Percentiles rank a stretch among this genome's conserved stretches.
Evolutionary conservation across 1,284 basidiomycete genomes (phyloP).

Genomic region (Golubevia sp.): DNA sequence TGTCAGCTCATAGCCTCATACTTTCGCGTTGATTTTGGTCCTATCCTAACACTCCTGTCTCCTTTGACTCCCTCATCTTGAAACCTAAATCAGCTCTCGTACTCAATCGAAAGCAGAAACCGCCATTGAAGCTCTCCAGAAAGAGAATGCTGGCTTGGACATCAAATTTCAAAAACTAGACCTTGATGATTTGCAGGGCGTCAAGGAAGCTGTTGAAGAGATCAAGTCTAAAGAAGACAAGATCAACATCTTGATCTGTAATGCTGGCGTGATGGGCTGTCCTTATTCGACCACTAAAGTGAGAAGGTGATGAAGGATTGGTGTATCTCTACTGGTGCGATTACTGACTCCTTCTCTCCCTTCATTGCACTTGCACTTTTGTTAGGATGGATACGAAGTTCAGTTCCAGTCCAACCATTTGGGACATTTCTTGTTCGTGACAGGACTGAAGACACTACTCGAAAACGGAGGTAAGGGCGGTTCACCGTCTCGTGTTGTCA

Average conservation of each 20-base stretch:
- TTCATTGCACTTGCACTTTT: too few species aligned
- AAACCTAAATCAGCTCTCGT: slow-evolving; percentile 35
- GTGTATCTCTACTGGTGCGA: too few species aligned
- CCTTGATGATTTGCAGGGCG: slow-evolving; percentile 30
- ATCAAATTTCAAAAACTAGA: slow-evolving; percentile 38
- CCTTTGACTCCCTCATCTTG: neutral
- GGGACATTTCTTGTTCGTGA: slow-evolving; percentile 13
- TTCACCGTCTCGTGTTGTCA: slow-evolving; percentile 13
- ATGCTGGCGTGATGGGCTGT: too few species aligned
- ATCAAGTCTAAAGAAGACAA: slow-evolving; percentile 19
- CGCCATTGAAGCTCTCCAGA: slow-evolving; percentile 32
- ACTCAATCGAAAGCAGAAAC: slow-evolving; percentile 30
- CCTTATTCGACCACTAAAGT: too few species aligned
- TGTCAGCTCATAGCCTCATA: too few species aligned
- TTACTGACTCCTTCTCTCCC: neutral
- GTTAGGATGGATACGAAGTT: slow-evolving; percentile 15
- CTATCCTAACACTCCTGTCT: too few species aligned
- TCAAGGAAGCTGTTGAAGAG: slow-evolving; percentile 24
- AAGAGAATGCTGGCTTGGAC: slow-evolving; percentile 22
- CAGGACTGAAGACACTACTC: slow-evolving; percentile 9
- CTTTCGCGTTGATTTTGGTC: too few species aligned
- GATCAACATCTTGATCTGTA: slow-evolving; percentile 43
- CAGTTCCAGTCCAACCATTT: slow-evolving; percentile 19
- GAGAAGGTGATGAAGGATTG: too few species aligned
- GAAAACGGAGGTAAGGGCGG: slow-evolving; percentile 3